Evolutionary conservation across 441 rosid genomes (phyloP).

Genomic region (California macrophylla): DNA sequence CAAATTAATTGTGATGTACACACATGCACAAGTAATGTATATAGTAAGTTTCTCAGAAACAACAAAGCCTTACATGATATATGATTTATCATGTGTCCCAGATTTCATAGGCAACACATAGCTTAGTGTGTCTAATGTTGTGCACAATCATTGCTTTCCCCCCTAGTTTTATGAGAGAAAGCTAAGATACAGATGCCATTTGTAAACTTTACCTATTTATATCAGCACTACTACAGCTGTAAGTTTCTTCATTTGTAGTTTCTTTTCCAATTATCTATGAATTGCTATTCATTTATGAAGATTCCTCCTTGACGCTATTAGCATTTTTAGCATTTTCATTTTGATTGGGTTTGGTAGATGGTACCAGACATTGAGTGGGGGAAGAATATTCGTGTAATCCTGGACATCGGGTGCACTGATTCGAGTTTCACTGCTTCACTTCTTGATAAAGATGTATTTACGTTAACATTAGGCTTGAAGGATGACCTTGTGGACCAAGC

Average conservation of each 20-base stretch:
- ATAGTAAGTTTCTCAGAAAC: background rate
- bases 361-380: slow-evolving; percentile 76
- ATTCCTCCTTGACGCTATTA: background rate
- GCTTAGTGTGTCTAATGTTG: background rate
- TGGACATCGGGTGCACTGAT: slow-evolving; percentile 97
- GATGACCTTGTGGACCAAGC: slow-evolving; percentile 94
- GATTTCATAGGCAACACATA: background rate
- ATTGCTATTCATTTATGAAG: background rate
- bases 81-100: background rate
- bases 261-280: background rate
- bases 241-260: background rate
- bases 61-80: background rate
- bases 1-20: background rate
- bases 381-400: slow-evolving; percentile 59
- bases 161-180: background rate
- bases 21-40: background rate
- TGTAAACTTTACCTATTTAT: background rate
- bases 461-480: slow-evolving; percentile 91
- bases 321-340: background rate
- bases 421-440: slow-evolving; percentile 92
- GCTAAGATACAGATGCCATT: background rate
- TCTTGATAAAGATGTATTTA: slow-evolving; percentile 68
- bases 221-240: background rate
- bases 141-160: background rate
- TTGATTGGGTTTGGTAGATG: slow-evolving; percentile 7